Base-by-base conservation (phyloP, 306 rosid genomes). In the Gleditsia sinensis region DNA sequence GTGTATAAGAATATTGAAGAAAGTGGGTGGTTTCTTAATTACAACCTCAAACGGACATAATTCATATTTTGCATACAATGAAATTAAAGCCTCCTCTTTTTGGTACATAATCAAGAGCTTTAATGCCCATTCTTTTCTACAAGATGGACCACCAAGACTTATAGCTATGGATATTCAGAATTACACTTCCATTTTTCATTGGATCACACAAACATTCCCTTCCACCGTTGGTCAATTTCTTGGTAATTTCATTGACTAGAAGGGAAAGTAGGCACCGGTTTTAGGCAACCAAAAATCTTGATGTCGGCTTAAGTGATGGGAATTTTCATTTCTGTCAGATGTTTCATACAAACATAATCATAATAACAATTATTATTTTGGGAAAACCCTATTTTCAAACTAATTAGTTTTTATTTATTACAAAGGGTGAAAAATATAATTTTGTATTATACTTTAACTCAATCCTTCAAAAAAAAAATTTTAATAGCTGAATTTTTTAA, bases 261-360 rank as follows among this genome's bases (percentile, higher is more conserved):
- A 78, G 27, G 55, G 76, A 82, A 83, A 76, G 42, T 13, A 67
- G 80, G 80, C 81, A 49, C 75, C 80, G 60, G 46, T 79, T 76
- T 80, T 81, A 67, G 85, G 80, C 72, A 75, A 75, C 93, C 64
- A 80, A 45, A 80, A 70, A 74, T 79, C 79, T 84, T 76, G 1
- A 57, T 83, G 83, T 83, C 83, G 79, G 78, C 83, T 76, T 74
- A 77, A 72, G 70, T 83, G 53, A 67, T 62, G 86, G 81, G 45
- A 74, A 77, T 85, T 76, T 71, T 75, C 71, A 75, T 81, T 75
- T 68, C 30, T 59, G 60, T 70, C 75, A 49, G 12, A 71, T 75
- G 27, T 17, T 49, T 16, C 69, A 46, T 83, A 74, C 83, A 45
- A 69, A 63, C 80, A 84, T 73, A 81, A 80, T 84, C 85, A 78